Conservation (phyloP, 2,329 filamentous ascomycete species). For the Sporothrix luriei region DNA sequence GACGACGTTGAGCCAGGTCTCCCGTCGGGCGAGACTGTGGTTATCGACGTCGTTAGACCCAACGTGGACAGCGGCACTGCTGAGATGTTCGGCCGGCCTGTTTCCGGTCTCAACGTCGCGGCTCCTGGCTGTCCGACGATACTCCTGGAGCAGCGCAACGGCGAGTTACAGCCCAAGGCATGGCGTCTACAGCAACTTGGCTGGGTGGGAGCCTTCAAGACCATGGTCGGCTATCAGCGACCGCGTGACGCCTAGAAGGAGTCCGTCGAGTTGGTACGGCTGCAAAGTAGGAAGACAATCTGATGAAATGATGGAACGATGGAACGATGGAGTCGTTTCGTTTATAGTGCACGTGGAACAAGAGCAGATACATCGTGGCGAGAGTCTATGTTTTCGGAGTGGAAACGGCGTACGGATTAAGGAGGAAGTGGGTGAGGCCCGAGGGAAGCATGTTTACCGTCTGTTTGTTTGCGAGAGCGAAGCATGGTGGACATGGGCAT, state of each 20-base stretch:
- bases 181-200: constrained; percentile 52
- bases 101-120: constrained; percentile 15
- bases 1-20: constrained; percentile 16
- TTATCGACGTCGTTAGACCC: constrained; percentile 32
- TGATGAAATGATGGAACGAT: not conserved
- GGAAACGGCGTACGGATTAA: not conserved
- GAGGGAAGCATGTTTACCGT: not conserved
- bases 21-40: constrained; percentile 30
- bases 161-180: constrained; percentile 42
- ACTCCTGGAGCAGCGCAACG: constrained; percentile 41
- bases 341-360: not conserved
- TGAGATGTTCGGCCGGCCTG: not conserved
- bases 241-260: constrained; percentile 36
- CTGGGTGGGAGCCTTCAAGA: constrained; percentile 52
- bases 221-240: constrained; percentile 44
- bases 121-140: constrained; percentile 31
- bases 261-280: constrained; percentile 31
- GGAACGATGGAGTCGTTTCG: not conserved
- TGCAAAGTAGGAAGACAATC: not conserved
- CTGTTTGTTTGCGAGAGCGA: not conserved
- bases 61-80: constrained; percentile 18
- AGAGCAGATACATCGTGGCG: not conserved
- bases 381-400: not conserved
- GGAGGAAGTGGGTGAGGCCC: not conserved
- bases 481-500: not conserved